Conservation (phyloP, 2,329 filamentous ascomycete genomes). For the Pseudocercospora pini-densiflorae region DNA sequence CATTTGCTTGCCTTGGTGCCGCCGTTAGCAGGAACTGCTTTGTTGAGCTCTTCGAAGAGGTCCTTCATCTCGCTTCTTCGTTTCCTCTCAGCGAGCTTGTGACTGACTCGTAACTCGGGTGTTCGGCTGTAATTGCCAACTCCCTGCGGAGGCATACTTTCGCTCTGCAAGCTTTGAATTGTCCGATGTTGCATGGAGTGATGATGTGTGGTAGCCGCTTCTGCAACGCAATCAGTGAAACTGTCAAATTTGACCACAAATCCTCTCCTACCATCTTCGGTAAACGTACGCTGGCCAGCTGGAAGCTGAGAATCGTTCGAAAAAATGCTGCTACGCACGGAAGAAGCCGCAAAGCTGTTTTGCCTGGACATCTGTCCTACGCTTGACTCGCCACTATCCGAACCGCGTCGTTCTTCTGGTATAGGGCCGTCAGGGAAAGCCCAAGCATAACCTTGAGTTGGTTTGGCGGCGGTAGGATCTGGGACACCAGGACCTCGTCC, state of each 20-base stretch:
- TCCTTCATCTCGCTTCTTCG: conserved; percentile 87
- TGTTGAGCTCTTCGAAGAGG: conserved; percentile 78
- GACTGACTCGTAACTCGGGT: conserved; percentile 79
- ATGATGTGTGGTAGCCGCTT: conserved; percentile 64
- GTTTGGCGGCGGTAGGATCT: conserved; percentile 69
- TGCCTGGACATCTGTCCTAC: conserved; percentile 65
- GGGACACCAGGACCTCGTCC: conserved; percentile 68
- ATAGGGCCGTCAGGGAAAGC: conserved; percentile 78
- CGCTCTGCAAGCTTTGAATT: conserved; percentile 66
- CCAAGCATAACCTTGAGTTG: conserved; percentile 83
- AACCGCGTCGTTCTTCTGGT: conserved; percentile 52
- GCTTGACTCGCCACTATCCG: conserved; percentile 55
- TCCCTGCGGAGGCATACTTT: conserved; percentile 58
- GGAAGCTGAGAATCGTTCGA: conserved; percentile 75
- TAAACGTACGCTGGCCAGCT: conserved; percentile 69
- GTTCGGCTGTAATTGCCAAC: conserved; percentile 81
- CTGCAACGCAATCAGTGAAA: conserved; percentile 31
- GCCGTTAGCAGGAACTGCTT: conserved; percentile 77
- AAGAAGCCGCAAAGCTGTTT: conserved; percentile 77
- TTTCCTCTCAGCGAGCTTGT: conserved; percentile 85
- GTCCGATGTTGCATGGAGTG: conserved; percentile 77
- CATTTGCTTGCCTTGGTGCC: conserved; percentile 87
- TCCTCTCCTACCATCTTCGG: conserved; percentile 59
- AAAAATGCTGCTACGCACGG: conserved; percentile 78
- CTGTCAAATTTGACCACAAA: conserved; percentile 3